phyloP scores from a whole-genome alignment of 495 filamentous ascomycete species.

The Entonaema liquescens region DNA sequence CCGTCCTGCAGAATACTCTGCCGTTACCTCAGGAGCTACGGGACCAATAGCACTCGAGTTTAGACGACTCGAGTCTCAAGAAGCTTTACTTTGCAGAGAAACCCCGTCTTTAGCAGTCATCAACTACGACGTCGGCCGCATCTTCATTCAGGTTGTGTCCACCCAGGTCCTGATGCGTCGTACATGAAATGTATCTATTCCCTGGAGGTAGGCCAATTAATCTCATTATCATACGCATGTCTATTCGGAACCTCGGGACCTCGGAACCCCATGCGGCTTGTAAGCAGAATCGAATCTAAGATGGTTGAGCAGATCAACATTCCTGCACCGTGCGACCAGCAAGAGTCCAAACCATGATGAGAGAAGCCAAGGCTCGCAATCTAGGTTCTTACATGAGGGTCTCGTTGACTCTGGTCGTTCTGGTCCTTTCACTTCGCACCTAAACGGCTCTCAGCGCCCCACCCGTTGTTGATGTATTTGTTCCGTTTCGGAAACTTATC shows the following conservation, averaged over 20 bases:
- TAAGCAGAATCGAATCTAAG: constrained; percentile 30
- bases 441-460: constrained; percentile 17
- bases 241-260: constrained; percentile 35
- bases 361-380: constrained; percentile 30
- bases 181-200: constrained; percentile 18
- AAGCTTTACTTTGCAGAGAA: constrained; percentile 19
- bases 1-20: constrained; percentile 37
- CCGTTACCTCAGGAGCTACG: constrained; percentile 29
- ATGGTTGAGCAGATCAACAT: constrained; percentile 28
- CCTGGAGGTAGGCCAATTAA: constrained; percentile 15
- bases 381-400: constrained; percentile 42
- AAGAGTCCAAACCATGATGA: constrained; percentile 15
- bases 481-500: constrained; percentile 24
- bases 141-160: constrained; percentile 17
- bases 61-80: constrained; percentile 1
- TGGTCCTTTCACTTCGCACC: constrained; percentile 21
- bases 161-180: constrained; percentile 8
- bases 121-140: constrained; percentile 28
- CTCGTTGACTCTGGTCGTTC: constrained; percentile 16
- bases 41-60: constrained; percentile 27
- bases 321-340: constrained; percentile 30
- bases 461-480: constrained; percentile 23
- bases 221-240: constrained; percentile 13
- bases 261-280: constrained; percentile 24
- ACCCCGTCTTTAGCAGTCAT: constrained; percentile 15